Conservation (phyloP, 2,329 filamentous ascomycete genomes). For the Diaporthe destruens region DNA sequence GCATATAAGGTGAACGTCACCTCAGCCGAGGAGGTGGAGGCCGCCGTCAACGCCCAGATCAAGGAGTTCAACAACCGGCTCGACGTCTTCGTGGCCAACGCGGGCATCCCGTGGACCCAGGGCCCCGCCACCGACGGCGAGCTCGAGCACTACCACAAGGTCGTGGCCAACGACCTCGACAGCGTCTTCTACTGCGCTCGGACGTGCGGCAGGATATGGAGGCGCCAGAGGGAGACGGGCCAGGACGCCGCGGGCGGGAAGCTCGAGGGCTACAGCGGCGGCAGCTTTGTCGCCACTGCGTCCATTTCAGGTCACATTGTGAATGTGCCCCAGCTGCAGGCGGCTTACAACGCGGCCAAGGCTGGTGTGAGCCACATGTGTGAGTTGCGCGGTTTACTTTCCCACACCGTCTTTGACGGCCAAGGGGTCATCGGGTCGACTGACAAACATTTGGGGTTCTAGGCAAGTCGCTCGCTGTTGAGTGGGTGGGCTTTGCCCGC, state of each 20-base stretch:
- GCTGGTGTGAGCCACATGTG: conserved; percentile 65
- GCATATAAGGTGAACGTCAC: conserved; percentile 74
- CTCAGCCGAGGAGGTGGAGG: conserved; percentile 63
- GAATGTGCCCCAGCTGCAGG: conserved; percentile 80
- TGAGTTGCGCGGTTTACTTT: background rate
- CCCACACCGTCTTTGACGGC: too few relatives aligned
- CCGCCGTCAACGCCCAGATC: conserved; percentile 65
- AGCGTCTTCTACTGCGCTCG: conserved; percentile 83
- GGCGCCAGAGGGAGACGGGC: conserved; percentile 76
- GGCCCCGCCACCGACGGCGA: conserved; percentile 56
- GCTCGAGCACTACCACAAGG: conserved; percentile 48
- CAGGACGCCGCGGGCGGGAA: conserved; percentile 72
- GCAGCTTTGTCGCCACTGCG: conserved; percentile 74
- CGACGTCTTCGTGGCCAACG: conserved; percentile 84
- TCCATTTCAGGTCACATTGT: conserved; percentile 76
- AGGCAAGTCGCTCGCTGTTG: conserved; percentile 76
- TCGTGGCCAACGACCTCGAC: conserved; percentile 79
- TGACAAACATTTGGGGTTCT: background rate
- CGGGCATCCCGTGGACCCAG: conserved; percentile 80
- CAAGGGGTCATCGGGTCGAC: background rate
- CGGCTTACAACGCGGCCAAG: conserved; percentile 79
- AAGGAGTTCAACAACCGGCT: conserved; percentile 80
- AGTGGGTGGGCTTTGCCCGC: conserved; percentile 82
- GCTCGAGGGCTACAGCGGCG: conserved; percentile 70
- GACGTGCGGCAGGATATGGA: conserved; percentile 77